These are phyloP conservation scores for Microsporum ferrugineum DNA, from an alignment of 2,329 filamentous ascomycete species.

Conservation along the genomic window DNA sequence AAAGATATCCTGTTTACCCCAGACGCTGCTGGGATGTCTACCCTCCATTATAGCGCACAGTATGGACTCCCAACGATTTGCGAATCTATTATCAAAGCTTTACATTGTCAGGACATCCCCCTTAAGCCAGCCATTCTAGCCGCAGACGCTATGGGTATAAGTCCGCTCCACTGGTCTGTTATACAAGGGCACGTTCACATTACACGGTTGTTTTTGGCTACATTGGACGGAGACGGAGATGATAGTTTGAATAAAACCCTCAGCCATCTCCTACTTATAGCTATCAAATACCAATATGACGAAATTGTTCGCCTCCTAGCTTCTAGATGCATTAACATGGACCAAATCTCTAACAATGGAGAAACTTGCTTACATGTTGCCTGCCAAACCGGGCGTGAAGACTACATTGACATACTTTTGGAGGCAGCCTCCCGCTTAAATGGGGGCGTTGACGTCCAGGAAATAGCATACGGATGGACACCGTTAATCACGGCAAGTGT, in stretches of 20 bases:
- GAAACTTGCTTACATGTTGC: slow-evolving; percentile 21
- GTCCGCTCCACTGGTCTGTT: slow-evolving; percentile 14
- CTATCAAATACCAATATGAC: slow-evolving; percentile 11
- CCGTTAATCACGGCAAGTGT: slow-evolving; percentile 24
- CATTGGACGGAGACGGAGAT: background rate
- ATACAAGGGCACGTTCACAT: slow-evolving; percentile 8
- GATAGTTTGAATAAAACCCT: background rate
- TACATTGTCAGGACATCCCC: background rate
- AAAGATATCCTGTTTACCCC: background rate
- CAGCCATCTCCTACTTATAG: slow-evolving; percentile 8
- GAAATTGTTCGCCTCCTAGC: slow-evolving; percentile 11
- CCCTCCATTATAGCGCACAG: slow-evolving; percentile 15
- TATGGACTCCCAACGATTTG: slow-evolving; percentile 11
- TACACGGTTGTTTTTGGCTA: slow-evolving; percentile 7
- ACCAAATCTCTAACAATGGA: slow-evolving; percentile 10
- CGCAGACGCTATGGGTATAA: slow-evolving; percentile 6
- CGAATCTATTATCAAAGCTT: slow-evolving; percentile 5
- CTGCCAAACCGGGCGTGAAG: slow-evolving; percentile 12
- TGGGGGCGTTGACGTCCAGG: slow-evolving; percentile 14
- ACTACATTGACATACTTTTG: slow-evolving; percentile 12
- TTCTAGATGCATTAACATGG: slow-evolving; percentile 8
- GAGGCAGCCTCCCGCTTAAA: background rate
- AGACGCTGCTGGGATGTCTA: slow-evolving; percentile 11
- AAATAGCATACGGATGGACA: slow-evolving; percentile 23
- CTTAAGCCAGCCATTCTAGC: background rate